phyloP scores from a whole-genome alignment of 345 rosid species.

The Nasturtium officinale region DNA sequence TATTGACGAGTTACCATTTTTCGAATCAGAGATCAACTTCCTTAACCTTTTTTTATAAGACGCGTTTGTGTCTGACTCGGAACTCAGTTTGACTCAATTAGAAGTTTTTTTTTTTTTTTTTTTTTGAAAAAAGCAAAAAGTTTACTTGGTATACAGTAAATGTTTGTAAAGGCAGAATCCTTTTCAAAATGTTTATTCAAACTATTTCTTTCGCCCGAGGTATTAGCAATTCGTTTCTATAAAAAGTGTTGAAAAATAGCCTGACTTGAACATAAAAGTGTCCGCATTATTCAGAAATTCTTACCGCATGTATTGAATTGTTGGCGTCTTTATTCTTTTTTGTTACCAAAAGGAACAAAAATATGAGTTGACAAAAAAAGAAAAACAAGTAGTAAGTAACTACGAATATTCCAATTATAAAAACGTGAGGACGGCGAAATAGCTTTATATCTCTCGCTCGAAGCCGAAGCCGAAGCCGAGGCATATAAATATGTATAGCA shows the following conservation, averaged over 20 bases:
- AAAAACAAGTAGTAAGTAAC: background rate
- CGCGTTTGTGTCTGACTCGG: constrained; percentile 44
- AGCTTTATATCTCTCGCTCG: background rate
- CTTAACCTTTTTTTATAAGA: background rate
- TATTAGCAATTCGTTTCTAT: background rate
- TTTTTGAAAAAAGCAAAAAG: background rate
- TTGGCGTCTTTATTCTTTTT: background rate
- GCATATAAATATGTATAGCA: constrained; percentile 37
- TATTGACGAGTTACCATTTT: too few species aligned
- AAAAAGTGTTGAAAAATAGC: background rate
- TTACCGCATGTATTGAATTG: background rate
- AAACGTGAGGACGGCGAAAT: constrained; percentile 81
- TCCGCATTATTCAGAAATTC: constrained; percentile 1
- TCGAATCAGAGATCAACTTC: too few species aligned
- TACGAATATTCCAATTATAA: constrained; percentile 43
- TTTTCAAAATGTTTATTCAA: background rate
- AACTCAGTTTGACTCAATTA: constrained; percentile 35
- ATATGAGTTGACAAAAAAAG: constrained; percentile 15
- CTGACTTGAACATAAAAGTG: constrained; percentile 25
- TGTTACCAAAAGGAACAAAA: background rate
- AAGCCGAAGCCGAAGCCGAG: too few species aligned
- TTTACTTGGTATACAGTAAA: background rate
- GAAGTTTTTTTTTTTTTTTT: background rate
- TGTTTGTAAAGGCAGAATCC: background rate
- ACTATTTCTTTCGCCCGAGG: background rate